Evolutionary conservation across 305 asterid genomes (phyloP).

Genomic region (Euphrasia arctica): DNA sequence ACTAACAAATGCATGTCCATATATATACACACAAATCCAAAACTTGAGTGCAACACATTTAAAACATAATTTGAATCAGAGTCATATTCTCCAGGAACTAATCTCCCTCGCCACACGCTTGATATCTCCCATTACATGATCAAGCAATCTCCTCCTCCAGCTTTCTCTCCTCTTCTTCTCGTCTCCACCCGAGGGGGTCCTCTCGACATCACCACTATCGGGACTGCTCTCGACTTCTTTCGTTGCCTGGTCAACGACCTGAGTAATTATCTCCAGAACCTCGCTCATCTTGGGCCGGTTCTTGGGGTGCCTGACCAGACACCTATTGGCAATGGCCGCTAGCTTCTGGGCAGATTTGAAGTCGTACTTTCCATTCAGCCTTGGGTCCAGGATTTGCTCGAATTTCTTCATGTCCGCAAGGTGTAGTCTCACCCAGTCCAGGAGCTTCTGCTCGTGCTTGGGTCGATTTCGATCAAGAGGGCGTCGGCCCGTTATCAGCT

Average conservation of each 20-base stretch:
- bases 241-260: slow-evolving; percentile 36
- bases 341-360: slow-evolving; percentile 66
- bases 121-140: slow-evolving; percentile 41
- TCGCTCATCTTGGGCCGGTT: slow-evolving; percentile 78
- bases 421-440: slow-evolving; percentile 84
- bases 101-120: slow-evolving; percentile 46
- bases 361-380: slow-evolving; percentile 56
- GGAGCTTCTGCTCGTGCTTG: slow-evolving; percentile 72
- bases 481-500: slow-evolving; percentile 85
- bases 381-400: slow-evolving; percentile 76
- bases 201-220: slow-evolving; percentile 27
- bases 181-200: slow-evolving; percentile 25
- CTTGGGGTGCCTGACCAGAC: slow-evolving; percentile 66
- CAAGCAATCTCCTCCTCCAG: slow-evolving; percentile 43
- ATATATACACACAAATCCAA: background rate
- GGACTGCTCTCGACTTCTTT: slow-evolving; percentile 29
- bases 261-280: slow-evolving; percentile 57
- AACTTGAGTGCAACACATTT: background rate
- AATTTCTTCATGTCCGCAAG: slow-evolving; percentile 68
- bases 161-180: slow-evolving; percentile 33
- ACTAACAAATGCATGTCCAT: background rate
- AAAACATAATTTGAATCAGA: slow-evolving; percentile 1
- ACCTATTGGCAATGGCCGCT: slow-evolving; percentile 85
- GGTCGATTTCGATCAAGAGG: slow-evolving; percentile 80
- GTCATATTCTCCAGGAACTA: slow-evolving; percentile 41